Evolutionary conservation across 768 basidiomycete genomes (phyloP), one percentile per base, ranked within the genome.

Genomic region (Sutorius australiensis): DNA sequence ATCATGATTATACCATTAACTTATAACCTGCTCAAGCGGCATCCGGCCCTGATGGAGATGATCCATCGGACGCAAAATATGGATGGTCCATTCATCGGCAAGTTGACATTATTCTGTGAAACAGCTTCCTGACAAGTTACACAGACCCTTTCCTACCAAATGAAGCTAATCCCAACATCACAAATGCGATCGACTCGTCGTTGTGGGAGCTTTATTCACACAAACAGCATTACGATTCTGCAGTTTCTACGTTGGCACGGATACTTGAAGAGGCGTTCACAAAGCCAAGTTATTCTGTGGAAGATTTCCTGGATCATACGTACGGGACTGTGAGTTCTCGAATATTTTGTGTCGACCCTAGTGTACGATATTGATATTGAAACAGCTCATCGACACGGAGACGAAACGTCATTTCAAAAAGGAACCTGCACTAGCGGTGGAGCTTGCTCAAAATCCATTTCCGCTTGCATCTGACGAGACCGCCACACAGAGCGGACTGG

Each of bases 281-380:
- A n/a, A 98, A 95, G 65, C 91, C 87, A 16, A 78, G 77, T 33
- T 98, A 94, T 69, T 75, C 82, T 13, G 81, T 97, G 82, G 95
- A 98, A 60, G 95, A 98, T 66, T 99, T 98, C 69, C 69, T 98
- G 65, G 97, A 98, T 67, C 95, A 98, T 66, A 89, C 89, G 3
- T 93, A 92, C 62, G 80, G 77, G 36, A 92, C 91, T 59, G 91
- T 93, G 61, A 50, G 84, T 69, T 34, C 37, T 39, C 14, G 33
- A 24, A 8, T 41, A 45, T 34, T 3, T 17, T 28, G 11, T 27
- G 19, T 48, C 32, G n/a, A 17, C 9, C 32, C 32, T 31, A 28
- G 42, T 21, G 39, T 37, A 27, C 40, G 32, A 37, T 42, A 44
- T 24, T 37, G 32, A 37, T 42, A 44, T 24, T 37, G 33, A 43